Percentiles rank a stretch among this genome's conserved stretches.
Evolutionary conservation across 2,329 filamentous ascomycete genomes (phyloP).

Genomic region (Calonectria pseudoreteaudii): DNA sequence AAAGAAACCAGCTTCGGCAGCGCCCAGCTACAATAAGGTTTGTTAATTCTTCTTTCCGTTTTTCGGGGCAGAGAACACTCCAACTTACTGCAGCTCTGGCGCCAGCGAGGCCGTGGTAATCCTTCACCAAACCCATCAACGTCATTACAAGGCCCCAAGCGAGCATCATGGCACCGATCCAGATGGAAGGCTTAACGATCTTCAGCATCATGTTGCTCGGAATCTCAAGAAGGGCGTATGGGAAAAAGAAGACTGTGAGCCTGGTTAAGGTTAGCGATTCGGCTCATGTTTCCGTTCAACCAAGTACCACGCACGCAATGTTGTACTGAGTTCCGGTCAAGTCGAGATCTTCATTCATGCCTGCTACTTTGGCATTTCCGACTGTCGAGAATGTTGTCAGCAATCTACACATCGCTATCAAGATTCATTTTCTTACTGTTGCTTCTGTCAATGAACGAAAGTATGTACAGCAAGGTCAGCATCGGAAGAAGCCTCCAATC

Average conservation of each 20-base stretch:
- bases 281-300: not conserved
- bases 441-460: not conserved
- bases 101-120: slow-evolving; percentile 56
- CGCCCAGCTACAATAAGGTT: not conserved
- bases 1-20: slow-evolving; percentile 17
- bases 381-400: not conserved
- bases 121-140: slow-evolving; percentile 62
- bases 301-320: not conserved
- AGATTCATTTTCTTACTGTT: not conserved
- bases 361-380: slow-evolving; percentile 7
- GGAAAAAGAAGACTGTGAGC: slow-evolving; percentile 2
- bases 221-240: not conserved
- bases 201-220: slow-evolving; percentile 11
- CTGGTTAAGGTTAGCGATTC: not conserved
- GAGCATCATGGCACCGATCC: slow-evolving; percentile 65
- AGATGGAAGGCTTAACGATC: slow-evolving; percentile 54
- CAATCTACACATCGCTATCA: too few species aligned
- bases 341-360: not conserved
- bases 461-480: not conserved
- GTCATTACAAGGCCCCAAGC: slow-evolving; percentile 61
- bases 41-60: not conserved
- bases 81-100: not conserved
- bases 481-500: not conserved
- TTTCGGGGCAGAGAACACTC: too few species aligned
- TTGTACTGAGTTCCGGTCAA: not conserved